Percentiles rank a stretch among this genome's conserved stretches.
phyloP scores from a whole-genome alignment of 2,329 filamentous ascomycete genomes.

The Calycina herbarum region DNA sequence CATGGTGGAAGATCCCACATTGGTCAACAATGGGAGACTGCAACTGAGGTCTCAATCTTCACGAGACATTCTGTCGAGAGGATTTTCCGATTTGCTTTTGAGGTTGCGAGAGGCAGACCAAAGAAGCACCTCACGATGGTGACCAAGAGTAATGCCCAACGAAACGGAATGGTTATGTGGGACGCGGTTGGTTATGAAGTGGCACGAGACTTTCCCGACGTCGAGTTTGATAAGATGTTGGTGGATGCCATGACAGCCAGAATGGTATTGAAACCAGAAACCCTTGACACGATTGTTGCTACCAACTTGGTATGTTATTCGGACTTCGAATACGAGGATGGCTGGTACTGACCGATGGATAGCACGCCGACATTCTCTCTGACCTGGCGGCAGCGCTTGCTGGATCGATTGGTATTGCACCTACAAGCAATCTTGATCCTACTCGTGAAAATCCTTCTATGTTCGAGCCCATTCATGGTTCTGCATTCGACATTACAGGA shows the following conservation, averaged over 20 bases:
- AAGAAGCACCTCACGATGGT: slow-evolving; percentile 61
- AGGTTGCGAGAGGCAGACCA: slow-evolving; percentile 51
- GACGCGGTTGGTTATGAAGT: slow-evolving; percentile 60
- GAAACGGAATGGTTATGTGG: slow-evolving; percentile 63
- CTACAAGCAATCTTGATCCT: slow-evolving; percentile 68
- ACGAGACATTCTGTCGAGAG: slow-evolving; percentile 59
- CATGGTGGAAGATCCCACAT: slow-evolving; percentile 57
- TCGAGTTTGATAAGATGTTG: slow-evolving; percentile 53
- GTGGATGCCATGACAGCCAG: slow-evolving; percentile 40
- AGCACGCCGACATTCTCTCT: slow-evolving; percentile 64
- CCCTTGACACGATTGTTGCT: slow-evolving; percentile 62
- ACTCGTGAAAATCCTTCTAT: slow-evolving; percentile 53
- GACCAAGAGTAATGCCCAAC: slow-evolving; percentile 65
- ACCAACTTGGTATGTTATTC: slow-evolving; percentile 48
- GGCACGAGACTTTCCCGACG: slow-evolving; percentile 57
- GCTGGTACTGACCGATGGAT: slow-evolving; percentile 2
- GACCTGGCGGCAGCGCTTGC: slow-evolving; percentile 70
- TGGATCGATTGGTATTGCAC: slow-evolving; percentile 71
- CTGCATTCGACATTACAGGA: slow-evolving; percentile 58
- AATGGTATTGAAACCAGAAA: slow-evolving; percentile 61
- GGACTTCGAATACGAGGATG: not conserved
- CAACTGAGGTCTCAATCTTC: slow-evolving; percentile 64
- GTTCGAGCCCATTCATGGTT: slow-evolving; percentile 63
- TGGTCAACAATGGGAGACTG: slow-evolving; percentile 56
- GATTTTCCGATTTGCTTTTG: slow-evolving; percentile 63